Base-by-base conservation (phyloP, 2,329 filamentous ascomycete species). In the Clarireedia sp. region DNA sequence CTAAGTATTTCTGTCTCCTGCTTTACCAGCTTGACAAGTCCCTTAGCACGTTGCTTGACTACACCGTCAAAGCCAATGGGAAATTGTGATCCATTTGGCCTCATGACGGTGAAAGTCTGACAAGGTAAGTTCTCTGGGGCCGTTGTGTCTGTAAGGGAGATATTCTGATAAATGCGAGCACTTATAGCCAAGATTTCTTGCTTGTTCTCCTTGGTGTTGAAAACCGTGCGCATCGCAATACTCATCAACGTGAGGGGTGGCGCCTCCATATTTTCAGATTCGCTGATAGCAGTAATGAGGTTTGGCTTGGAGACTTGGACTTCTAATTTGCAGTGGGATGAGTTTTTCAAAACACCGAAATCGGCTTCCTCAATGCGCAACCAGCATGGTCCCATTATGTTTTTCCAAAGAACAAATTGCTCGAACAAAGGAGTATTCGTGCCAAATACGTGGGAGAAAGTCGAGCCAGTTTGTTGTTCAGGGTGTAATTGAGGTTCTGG, bases 351-450 rank as follows among this genome's bases (percentile, higher is more conserved):
- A 5, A 87, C 78, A 17, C 80, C 79, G 68, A 95, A 96, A 69
- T 96, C 85, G 29, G 88, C 88, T 62, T 87, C 86, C 62, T 90
- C 81, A 54, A 99, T 94, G 68, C 86, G 91, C 46, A 99, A 80
- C 94, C 94, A 99, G 70, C 94, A 97, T 29, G 94, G 94, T 1
- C 94, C 94, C 92, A 96, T 99, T 64, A 99, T 89, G 68, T 96
- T 95, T 74, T 96, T 97, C 88, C 91, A 96, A 5, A 99, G 78
- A 19, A 99, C 94, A 68, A 99, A 99, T 65, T 99, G 94, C 72
- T 99, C 94, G 64, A 99, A 99, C 0, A 99, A 78, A 1, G 89
- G 84, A 0, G 94, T 99, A 70, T 94, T 96, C 55, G 87, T 87
- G 26, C 95, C 94, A 63, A 99, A 99, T 23, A 96, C 86, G 62